These are phyloP conservation scores for Drechmeria coniospora DNA, from an alignment of 2,329 filamentous ascomycete species.

Conservation along the genomic window DNA sequence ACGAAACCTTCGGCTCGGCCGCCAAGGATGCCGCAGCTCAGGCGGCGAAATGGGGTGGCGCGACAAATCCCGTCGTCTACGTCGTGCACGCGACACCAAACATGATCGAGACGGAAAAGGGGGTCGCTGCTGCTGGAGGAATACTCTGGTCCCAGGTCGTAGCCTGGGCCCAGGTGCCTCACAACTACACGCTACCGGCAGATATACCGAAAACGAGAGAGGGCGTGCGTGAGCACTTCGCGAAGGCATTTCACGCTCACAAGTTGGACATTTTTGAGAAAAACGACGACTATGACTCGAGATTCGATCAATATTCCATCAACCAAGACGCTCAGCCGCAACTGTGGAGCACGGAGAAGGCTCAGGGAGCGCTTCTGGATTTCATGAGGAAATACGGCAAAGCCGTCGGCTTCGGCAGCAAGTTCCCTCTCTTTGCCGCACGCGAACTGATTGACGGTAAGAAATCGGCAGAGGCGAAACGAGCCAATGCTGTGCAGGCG, in stretches of 20 bases:
- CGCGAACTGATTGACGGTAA: neutral
- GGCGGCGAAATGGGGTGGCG: too few relatives aligned
- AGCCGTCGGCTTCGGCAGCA: conserved; percentile 1
- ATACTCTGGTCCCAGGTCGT: conserved; percentile 1
- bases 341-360: neutral
- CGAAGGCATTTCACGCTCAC: neutral
- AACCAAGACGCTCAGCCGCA: neutral
- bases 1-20: neutral
- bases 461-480: neutral
- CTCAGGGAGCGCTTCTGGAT: too few relatives aligned
- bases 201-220: too few relatives aligned
- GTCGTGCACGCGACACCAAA: too few relatives aligned
- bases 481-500: neutral
- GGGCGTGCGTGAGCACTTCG: neutral
- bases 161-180: conserved; percentile 1
- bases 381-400: neutral
- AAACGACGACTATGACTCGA: neutral
- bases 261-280: neutral
- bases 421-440: conserved; percentile 1
- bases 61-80: too few relatives aligned
- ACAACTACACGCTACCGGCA: neutral
- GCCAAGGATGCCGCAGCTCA: conserved; percentile 1
- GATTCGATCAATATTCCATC: neutral
- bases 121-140: conserved; percentile 1
- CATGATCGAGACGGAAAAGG: too few relatives aligned